Percentiles rank a stretch among this genome's conserved stretches.
Conservation (phyloP, 352 stramenopile species). For the Phytophthora crassamura region DNA sequence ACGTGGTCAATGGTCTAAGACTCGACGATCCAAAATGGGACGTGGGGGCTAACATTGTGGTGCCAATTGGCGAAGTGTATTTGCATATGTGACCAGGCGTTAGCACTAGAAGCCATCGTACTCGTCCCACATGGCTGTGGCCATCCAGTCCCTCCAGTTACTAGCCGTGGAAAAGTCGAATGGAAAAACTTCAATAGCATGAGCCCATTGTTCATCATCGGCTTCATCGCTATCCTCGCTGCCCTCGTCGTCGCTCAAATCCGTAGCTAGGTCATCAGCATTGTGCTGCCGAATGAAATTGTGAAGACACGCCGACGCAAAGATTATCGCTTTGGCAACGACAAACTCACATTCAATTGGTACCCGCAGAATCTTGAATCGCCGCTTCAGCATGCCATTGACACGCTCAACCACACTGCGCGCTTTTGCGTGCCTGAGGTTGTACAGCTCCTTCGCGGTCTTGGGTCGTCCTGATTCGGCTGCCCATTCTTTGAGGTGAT, state of each 20-base stretch:
- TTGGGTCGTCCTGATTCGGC: background rate
- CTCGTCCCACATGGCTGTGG: slow-evolving; percentile 2
- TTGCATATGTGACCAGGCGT: background rate
- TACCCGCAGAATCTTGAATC: slow-evolving; percentile 4
- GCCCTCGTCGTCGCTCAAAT: background rate
- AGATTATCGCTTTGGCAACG: slow-evolving; percentile 1
- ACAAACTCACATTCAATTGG: slow-evolving; percentile 11
- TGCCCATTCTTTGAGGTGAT: slow-evolving; percentile 10
- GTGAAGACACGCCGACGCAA: slow-evolving; percentile 6
- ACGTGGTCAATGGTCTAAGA: too few species aligned
- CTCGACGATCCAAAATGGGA: slow-evolving; percentile 9
- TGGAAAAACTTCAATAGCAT: background rate
- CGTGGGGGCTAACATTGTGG: slow-evolving; percentile 7
- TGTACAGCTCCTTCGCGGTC: slow-evolving; percentile 13
- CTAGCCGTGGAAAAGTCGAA: slow-evolving; percentile 10
- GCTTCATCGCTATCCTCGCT: background rate
- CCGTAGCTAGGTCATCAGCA: background rate
- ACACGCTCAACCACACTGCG: slow-evolving; percentile 8
- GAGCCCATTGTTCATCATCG: too few species aligned
- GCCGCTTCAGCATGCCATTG: slow-evolving; percentile 3
- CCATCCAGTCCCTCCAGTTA: slow-evolving; percentile 13
- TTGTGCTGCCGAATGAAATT: slow-evolving; percentile 11
- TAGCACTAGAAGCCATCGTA: background rate
- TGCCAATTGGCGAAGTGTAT: background rate
- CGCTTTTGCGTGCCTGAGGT: slow-evolving; percentile 9